Evolutionary conservation across 768 basidiomycete genomes (phyloP).

Genomic region (Suillus ampliporus): DNA sequence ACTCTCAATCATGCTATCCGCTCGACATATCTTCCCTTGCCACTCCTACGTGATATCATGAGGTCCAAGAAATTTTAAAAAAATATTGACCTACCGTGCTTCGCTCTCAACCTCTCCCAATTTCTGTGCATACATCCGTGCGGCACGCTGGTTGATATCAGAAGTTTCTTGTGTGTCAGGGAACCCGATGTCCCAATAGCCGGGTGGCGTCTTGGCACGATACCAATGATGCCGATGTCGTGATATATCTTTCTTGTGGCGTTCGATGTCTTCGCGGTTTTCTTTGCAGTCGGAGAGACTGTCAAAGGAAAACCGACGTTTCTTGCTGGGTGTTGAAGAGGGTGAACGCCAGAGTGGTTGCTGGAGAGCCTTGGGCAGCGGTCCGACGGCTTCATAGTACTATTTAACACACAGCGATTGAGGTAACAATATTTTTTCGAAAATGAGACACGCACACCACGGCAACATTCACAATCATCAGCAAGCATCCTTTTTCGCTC

Average conservation of each 20-base stretch:
- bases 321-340: constrained; percentile 28
- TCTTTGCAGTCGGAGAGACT: constrained; percentile 30
- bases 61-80: neutral
- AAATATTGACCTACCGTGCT: constrained; percentile 50
- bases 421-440: neutral
- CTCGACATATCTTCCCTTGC: constrained; percentile 33
- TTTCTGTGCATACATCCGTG: constrained; percentile 74
- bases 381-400: constrained; percentile 83
- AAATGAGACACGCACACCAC: constrained; percentile 54
- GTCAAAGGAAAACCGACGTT: constrained; percentile 25
- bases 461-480: constrained; percentile 84
- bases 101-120: constrained; percentile 62
- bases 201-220: constrained; percentile 77
- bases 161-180: constrained; percentile 83
- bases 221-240: constrained; percentile 76
- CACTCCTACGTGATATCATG: constrained; percentile 18
- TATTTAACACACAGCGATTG: constrained; percentile 31
- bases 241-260: constrained; percentile 75
- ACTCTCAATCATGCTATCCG: constrained; percentile 24
- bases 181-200: constrained; percentile 91
- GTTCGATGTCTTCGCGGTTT: constrained; percentile 41
- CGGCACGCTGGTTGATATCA: constrained; percentile 76
- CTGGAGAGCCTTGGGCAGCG: constrained; percentile 66
- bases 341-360: constrained; percentile 81
- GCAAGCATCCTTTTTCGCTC: constrained; percentile 71